Conservation (phyloP, 306 rosid genomes). For the Quercus berberidifolia region DNA sequence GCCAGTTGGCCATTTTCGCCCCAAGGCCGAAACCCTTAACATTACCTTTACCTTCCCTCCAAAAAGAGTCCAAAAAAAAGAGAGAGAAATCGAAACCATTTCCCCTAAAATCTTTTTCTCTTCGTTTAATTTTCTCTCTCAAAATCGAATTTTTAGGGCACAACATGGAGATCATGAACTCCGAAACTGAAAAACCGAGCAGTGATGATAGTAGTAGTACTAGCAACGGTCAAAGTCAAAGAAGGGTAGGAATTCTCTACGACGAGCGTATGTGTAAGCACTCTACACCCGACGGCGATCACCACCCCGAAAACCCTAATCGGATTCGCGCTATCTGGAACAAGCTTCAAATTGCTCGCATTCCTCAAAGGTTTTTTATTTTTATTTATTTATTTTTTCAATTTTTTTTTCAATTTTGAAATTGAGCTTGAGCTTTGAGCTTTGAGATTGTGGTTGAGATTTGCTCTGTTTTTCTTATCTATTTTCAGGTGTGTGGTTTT, state of each 20-base stretch:
- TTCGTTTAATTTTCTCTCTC: neutral
- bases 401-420: neutral
- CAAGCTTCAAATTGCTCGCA: slow-evolving; percentile 47
- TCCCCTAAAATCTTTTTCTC: neutral
- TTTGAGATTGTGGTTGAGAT: neutral
- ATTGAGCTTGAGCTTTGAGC: no score
- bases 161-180: slow-evolving; percentile 9
- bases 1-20: no score
- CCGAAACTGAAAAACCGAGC: neutral
- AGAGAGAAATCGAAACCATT: no score
- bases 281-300: slow-evolving; percentile 33
- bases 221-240: slow-evolving; percentile 21
- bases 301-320: slow-evolving; percentile 76
- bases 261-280: slow-evolving; percentile 87
- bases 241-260: slow-evolving; percentile 67
- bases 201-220: neutral
- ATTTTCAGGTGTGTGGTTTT: slow-evolving; percentile 69
- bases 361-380: slow-evolving; percentile 42
- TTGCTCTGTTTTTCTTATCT: neutral
- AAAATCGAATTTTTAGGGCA: neutral
- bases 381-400: neutral
- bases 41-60: no score
- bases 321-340: slow-evolving; percentile 79
- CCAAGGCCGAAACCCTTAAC: no score
- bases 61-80: no score